phyloP scores from a whole-genome alignment of 768 basidiomycete genomes.

The Lepiota brunneoincarnata region DNA sequence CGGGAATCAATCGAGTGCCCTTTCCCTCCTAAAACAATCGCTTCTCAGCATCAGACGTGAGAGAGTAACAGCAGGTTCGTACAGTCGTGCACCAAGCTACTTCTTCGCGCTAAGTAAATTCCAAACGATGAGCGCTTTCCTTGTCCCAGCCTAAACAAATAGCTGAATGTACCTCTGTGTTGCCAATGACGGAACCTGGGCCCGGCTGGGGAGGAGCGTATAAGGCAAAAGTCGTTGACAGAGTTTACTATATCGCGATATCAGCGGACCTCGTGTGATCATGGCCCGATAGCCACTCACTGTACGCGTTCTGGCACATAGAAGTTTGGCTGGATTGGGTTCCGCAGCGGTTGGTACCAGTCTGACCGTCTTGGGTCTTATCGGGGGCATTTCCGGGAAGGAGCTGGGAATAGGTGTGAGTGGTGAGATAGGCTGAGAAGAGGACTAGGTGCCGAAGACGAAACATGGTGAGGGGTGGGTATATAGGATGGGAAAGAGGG shows the following conservation, averaged over 20 bases:
- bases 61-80: not conserved
- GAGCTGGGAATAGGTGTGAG: slow-evolving; percentile 7
- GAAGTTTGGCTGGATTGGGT: slow-evolving; percentile 51
- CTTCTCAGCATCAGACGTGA: not conserved
- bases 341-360: slow-evolving; percentile 67
- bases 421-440: not conserved
- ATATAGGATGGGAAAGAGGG: no score
- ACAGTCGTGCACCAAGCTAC: slow-evolving; percentile 44
- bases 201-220: slow-evolving; percentile 47
- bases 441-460: not conserved
- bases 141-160: not conserved
- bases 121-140: slow-evolving; percentile 6
- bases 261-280: slow-evolving; percentile 5
- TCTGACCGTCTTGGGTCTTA: slow-evolving; percentile 54
- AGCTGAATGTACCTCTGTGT: slow-evolving; percentile 49
- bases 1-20: slow-evolving; percentile 68
- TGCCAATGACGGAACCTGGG: slow-evolving; percentile 50
- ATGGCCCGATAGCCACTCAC: slow-evolving; percentile 32
- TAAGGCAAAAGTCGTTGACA: slow-evolving; percentile 47
- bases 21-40: slow-evolving; percentile 48
- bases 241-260: slow-evolving; percentile 44
- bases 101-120: slow-evolving; percentile 33
- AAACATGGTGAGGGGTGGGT: not conserved
- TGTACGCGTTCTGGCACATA: slow-evolving; percentile 63
- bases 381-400: slow-evolving; percentile 46